A percentile compares a stretch with the other conserved stretches of the same genome.
Evolutionary conservation across 768 basidiomycete genomes (phyloP).

Genomic region (Amanita inopinata): DNA sequence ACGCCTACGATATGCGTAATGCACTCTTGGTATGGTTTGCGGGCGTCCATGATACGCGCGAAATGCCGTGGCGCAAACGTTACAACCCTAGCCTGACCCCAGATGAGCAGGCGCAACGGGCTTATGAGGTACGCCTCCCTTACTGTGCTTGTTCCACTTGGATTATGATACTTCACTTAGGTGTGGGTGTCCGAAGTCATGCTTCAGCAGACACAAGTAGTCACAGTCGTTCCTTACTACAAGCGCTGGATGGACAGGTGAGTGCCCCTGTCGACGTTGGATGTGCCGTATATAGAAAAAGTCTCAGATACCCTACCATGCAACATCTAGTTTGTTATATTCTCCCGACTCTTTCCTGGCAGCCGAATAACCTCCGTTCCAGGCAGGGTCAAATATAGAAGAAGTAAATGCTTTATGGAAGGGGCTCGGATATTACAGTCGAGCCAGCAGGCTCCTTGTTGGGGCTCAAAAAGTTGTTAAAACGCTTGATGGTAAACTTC

Average conservation of each 20-base stretch:
- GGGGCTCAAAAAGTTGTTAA: slow-evolving; percentile 76
- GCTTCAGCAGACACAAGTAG: slow-evolving; percentile 94
- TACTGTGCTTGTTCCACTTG: background rate
- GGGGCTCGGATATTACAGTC: slow-evolving; percentile 85
- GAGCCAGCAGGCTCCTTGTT: slow-evolving; percentile 69
- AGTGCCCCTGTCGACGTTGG: slow-evolving; percentile 14
- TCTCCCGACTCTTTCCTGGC: slow-evolving; percentile 10
- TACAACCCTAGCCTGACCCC: slow-evolving; percentile 42
- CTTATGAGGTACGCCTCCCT: slow-evolving; percentile 64
- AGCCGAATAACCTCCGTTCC: slow-evolving; percentile 9
- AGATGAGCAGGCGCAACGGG: slow-evolving; percentile 69
- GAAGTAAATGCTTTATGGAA: slow-evolving; percentile 88
- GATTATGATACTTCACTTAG: slow-evolving; percentile 23
- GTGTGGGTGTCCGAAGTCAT: slow-evolving; percentile 92
- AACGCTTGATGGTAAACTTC: slow-evolving; percentile 60
- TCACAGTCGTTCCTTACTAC: slow-evolving; percentile 91
- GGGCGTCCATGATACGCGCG: slow-evolving; percentile 50
- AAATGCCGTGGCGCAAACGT: slow-evolving; percentile 90
- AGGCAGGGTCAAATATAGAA: slow-evolving; percentile 69
- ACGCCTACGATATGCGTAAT: slow-evolving; percentile 30
- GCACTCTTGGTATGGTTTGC: slow-evolving; percentile 67
- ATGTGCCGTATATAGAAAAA: slow-evolving; percentile 9
- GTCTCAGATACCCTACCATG: slow-evolving; percentile 70
- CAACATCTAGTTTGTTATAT: slow-evolving; percentile 49
- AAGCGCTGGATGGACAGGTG: slow-evolving; percentile 79